phyloP scores from a whole-genome alignment of 352 stramenopile genomes.

The Phytopythium helicoides region DNA sequence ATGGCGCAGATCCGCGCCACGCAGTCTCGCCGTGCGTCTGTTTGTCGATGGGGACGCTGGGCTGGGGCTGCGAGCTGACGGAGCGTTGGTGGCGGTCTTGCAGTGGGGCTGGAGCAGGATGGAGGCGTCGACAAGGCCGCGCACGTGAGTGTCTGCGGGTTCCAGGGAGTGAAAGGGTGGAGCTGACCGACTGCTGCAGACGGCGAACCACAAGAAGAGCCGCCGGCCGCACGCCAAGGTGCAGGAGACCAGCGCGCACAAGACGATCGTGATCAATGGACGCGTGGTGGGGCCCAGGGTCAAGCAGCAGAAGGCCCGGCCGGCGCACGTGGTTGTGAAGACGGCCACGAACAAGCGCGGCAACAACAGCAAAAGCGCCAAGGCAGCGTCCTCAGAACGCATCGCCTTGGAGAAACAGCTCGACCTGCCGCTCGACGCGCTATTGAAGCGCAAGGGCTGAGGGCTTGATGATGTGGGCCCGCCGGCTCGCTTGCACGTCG shows the following conservation, averaged over 20 bases:
- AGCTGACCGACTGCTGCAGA: too few species aligned
- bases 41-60: too few species aligned
- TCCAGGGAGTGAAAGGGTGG: too few species aligned
- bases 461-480: background rate
- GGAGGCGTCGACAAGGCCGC: background rate
- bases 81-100: background rate
- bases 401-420: constrained; percentile 69
- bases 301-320: constrained; percentile 25
- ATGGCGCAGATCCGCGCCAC: constrained; percentile 46
- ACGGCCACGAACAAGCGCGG: constrained; percentile 13
- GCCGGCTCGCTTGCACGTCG: background rate
- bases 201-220: constrained; percentile 41
- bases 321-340: constrained; percentile 22
- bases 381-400: background rate
- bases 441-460: constrained; percentile 40
- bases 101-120: constrained; percentile 21
- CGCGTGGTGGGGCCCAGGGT: constrained; percentile 59
- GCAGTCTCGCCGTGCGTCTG: constrained; percentile 37
- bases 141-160: constrained; percentile 1
- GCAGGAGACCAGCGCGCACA: constrained; percentile 14
- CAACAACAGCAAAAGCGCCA: constrained; percentile 11
- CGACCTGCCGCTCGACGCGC: constrained; percentile 58
- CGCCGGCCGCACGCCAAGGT: constrained; percentile 53
- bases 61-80: background rate
- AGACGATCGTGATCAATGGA: constrained; percentile 57